phyloP scores from a whole-genome alignment of 2,329 filamentous ascomycete species.

The Lecanicillium sp. region DNA sequence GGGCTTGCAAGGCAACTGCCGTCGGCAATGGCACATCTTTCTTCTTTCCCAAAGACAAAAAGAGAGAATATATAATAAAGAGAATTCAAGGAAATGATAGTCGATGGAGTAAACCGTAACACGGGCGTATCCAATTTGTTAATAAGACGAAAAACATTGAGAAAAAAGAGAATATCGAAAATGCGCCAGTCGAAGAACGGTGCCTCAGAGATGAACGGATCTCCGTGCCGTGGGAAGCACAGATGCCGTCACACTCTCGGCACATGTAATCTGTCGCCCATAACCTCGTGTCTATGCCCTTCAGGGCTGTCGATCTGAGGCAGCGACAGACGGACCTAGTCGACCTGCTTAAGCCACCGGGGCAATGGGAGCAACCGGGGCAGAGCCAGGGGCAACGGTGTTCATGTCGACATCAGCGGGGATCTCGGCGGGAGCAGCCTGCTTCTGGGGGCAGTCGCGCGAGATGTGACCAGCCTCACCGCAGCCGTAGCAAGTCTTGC shows the following conservation, averaged over 20 bases:
- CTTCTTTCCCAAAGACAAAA: constrained; percentile 21
- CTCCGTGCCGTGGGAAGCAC: background rate
- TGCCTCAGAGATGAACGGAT: background rate
- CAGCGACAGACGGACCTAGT: constrained; percentile 8
- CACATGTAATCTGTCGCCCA: background rate
- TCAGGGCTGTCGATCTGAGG: constrained; percentile 9
- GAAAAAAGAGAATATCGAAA: background rate
- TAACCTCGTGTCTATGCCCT: background rate
- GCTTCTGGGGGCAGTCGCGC: constrained; percentile 81
- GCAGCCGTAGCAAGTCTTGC: constrained; percentile 98
- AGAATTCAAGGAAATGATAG: constrained; percentile 20
- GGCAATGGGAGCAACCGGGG: constrained; percentile 38
- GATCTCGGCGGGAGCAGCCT: constrained; percentile 40
- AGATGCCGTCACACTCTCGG: background rate
- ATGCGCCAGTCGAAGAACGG: background rate
- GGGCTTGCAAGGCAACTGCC: constrained; percentile 15
- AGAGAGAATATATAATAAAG: constrained; percentile 12
- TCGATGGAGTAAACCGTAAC: constrained; percentile 1
- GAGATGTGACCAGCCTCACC: constrained; percentile 94
- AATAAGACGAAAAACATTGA: background rate
- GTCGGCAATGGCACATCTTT: constrained; percentile 16
- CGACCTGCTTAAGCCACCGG: constrained; percentile 27
- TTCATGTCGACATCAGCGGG: constrained; percentile 34
- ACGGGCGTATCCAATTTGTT: background rate
- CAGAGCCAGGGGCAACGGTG: constrained; percentile 31